Conservation (phyloP, 192 early-diverging fungal genomes). For the Backusella liffmaniae region DNA sequence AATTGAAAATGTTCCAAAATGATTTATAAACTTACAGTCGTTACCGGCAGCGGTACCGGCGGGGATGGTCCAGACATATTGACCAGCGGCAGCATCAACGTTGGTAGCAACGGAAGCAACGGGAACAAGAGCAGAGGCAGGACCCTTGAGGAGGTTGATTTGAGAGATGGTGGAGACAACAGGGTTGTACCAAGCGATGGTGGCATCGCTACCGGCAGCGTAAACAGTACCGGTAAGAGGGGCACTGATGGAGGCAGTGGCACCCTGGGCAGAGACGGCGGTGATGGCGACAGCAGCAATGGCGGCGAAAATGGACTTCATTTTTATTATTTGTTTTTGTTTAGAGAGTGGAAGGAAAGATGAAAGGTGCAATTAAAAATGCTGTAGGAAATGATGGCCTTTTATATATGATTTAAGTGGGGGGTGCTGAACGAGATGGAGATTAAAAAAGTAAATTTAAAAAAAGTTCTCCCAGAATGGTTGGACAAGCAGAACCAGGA, state of each 20-base stretch:
- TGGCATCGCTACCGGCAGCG: constrained; percentile 16
- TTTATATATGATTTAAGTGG: constrained; percentile 6
- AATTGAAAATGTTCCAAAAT: background rate
- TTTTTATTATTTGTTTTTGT: constrained; percentile 10
- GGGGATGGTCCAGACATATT: constrained; percentile 32
- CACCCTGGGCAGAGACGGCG: constrained; percentile 23
- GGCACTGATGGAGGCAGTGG: constrained; percentile 20
- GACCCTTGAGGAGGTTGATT: constrained; percentile 26
- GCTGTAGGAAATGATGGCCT: background rate
- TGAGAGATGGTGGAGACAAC: constrained; percentile 9
- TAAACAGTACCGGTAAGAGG: constrained; percentile 17
- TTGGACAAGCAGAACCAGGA: background rate
- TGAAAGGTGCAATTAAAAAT: background rate
- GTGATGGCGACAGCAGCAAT: constrained; percentile 2
- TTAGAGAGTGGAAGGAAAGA: constrained; percentile 5
- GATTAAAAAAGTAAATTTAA: constrained; percentile 6
- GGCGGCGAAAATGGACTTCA: constrained; percentile 2
- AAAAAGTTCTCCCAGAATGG: constrained; percentile 9
- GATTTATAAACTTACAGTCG: constrained; percentile 31
- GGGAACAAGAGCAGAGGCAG: constrained; percentile 26
- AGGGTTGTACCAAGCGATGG: constrained; percentile 25
- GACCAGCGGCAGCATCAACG: constrained; percentile 9
- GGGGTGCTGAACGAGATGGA: background rate
- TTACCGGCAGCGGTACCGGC: constrained; percentile 17
- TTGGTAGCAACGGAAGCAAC: constrained; percentile 28